Evolutionary conservation across 129 eudicot species (phyloP).

Genomic region (Apium graveolens): DNA sequence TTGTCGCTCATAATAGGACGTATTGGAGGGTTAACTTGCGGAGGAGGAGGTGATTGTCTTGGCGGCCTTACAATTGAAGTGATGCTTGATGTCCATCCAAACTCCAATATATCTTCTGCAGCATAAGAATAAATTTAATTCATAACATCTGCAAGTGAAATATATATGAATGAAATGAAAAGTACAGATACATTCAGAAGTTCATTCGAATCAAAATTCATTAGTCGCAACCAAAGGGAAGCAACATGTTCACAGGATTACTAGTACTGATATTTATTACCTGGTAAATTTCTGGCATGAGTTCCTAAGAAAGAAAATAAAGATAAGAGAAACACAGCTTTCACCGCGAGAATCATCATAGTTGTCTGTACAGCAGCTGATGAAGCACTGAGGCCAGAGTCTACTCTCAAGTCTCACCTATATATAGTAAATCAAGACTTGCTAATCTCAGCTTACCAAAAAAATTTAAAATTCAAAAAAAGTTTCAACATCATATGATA

Average conservation of each 20-base stretch:
- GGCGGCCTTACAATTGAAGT: neutral
- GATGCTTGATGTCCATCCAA: neutral
- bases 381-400: neutral
- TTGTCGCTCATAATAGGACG: neutral
- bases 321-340: neutral
- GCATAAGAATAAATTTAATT: neutral
- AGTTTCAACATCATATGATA: too few relatives aligned
- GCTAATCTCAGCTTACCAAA: neutral
- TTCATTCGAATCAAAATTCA: too few relatives aligned
- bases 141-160: neutral
- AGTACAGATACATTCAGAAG: too few relatives aligned
- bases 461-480: too few relatives aligned
- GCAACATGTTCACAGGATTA: neutral
- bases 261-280: neutral
- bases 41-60: neutral
- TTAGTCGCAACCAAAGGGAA: neutral
- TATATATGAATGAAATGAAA: too few relatives aligned
- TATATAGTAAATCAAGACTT: neutral
- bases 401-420: neutral
- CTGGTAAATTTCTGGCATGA: slow-evolving; percentile 3
- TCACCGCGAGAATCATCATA: neutral
- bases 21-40: neutral
- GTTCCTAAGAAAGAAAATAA: neutral
- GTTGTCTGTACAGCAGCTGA: neutral
- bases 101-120: neutral